These are phyloP conservation scores for Echeveria elegans DNA, from an alignment of 164 flowering plant species.

Conservation along the genomic window DNA sequence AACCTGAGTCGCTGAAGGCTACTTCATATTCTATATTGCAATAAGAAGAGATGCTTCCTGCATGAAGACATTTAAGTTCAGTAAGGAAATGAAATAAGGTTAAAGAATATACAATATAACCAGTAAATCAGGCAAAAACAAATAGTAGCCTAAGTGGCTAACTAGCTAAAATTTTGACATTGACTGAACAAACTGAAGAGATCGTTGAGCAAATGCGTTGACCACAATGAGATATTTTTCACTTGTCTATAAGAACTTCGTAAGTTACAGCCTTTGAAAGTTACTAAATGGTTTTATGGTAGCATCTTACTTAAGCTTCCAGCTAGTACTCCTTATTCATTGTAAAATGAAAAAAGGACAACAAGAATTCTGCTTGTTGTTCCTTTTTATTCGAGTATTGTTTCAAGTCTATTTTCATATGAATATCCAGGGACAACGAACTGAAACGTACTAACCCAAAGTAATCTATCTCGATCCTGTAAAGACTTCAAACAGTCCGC, in stretches of 20 bases:
- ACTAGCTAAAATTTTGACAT: background rate
- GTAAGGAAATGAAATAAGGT: background rate
- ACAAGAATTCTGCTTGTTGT: background rate
- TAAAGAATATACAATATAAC: background rate
- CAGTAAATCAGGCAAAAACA: background rate
- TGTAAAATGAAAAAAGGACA: background rate
- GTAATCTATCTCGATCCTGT: constrained; percentile 7
- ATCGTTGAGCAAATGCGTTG: no score
- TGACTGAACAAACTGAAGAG: background rate
- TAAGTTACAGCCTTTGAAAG: no score
- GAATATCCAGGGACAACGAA: background rate
- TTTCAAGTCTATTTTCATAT: background rate
- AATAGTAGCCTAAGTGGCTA: background rate
- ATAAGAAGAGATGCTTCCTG: background rate
- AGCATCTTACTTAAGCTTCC: no score
- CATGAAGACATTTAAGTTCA: background rate
- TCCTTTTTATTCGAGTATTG: background rate
- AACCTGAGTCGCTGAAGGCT: background rate
- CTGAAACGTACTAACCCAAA: constrained; percentile 1
- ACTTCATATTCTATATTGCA: background rate
- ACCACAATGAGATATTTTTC: no score
- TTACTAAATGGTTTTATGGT: no score
- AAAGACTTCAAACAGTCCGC: constrained; percentile 6
- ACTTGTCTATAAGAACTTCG: no score
- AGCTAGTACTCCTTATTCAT: no score